phyloP scores from a whole-genome alignment of 2,329 filamentous ascomycete species.

The Venturia asperata region DNA sequence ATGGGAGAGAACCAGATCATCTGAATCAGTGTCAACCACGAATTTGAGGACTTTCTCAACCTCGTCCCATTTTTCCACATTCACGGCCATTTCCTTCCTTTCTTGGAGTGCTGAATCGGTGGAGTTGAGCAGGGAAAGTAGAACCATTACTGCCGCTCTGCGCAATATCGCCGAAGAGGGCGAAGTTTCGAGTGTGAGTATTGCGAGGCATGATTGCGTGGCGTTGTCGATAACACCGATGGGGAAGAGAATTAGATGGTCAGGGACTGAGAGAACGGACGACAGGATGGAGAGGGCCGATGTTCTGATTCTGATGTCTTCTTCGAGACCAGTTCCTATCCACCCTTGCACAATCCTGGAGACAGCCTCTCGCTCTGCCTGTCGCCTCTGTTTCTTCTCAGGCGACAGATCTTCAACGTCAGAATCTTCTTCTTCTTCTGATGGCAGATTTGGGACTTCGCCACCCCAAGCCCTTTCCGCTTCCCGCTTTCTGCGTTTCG shows the following conservation, averaged over 20 bases:
- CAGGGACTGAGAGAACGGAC: slow-evolving; percentile 43
- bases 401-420: slow-evolving; percentile 28
- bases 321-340: slow-evolving; percentile 56
- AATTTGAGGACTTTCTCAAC: slow-evolving; percentile 57
- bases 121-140: slow-evolving; percentile 55
- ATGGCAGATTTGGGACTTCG: slow-evolving; percentile 35
- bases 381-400: slow-evolving; percentile 32
- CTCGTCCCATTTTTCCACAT: slow-evolving; percentile 51
- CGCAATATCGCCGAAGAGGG: slow-evolving; percentile 57
- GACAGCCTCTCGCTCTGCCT: slow-evolving; percentile 37
- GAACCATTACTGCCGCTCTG: slow-evolving; percentile 56
- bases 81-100: slow-evolving; percentile 38
- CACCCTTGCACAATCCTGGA: slow-evolving; percentile 58
- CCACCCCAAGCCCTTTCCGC: slow-evolving; percentile 51
- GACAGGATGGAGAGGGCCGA: slow-evolving; percentile 63
- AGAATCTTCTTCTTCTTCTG: slow-evolving; percentile 19
- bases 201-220: slow-evolving; percentile 56
- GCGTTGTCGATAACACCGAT: slow-evolving; percentile 26
- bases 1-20: slow-evolving; percentile 61
- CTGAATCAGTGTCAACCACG: slow-evolving; percentile 57
- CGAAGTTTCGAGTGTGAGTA: slow-evolving; percentile 56
- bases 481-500: slow-evolving; percentile 42
- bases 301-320: slow-evolving; percentile 63
- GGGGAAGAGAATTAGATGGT: slow-evolving; percentile 26
- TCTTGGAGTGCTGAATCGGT: slow-evolving; percentile 47